These are phyloP conservation scores for Micromonas commoda DNA, from an alignment of 139 green algal species.

Conservation along the genomic window DNA sequence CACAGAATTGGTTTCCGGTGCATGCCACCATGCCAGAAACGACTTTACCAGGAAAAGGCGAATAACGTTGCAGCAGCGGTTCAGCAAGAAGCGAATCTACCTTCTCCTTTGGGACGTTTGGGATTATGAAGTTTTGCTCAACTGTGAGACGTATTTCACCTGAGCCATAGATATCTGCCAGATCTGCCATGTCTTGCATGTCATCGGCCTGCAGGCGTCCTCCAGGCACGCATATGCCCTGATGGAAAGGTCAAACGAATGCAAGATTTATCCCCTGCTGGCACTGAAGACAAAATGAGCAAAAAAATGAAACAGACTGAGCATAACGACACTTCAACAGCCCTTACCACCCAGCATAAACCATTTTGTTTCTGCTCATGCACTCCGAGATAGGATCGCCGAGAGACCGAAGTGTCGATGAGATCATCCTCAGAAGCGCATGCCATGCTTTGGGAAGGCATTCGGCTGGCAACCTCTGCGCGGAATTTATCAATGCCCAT, in stretches of 20 bases:
- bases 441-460: slow-evolving; percentile 49
- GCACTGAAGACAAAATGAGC: no score
- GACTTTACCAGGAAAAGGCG: slow-evolving; percentile 36
- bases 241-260: no score
- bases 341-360: slow-evolving; percentile 56
- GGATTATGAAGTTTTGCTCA: slow-evolving; percentile 92
- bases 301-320: no score
- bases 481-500: slow-evolving; percentile 55
- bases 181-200: slow-evolving; percentile 66
- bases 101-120: slow-evolving; percentile 75
- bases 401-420: slow-evolving; percentile 31
- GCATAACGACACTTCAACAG: no score
- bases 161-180: slow-evolving; percentile 72
- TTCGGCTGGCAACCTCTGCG: slow-evolving; percentile 59
- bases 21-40: slow-evolving; percentile 60
- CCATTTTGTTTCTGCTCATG: slow-evolving; percentile 85
- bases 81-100: slow-evolving; percentile 77
- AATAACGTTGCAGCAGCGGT: slow-evolving; percentile 61
- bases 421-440: slow-evolving; percentile 27
- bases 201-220: slow-evolving; percentile 72
- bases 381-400: slow-evolving; percentile 64
- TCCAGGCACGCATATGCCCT: slow-evolving; percentile 73
- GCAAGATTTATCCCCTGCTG: no score
- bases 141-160: slow-evolving; percentile 85
- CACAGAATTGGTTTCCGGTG: slow-evolving; percentile 95